phyloP scores from a whole-genome alignment of 768 basidiomycete genomes.

The Tephrocybe sp. region DNA sequence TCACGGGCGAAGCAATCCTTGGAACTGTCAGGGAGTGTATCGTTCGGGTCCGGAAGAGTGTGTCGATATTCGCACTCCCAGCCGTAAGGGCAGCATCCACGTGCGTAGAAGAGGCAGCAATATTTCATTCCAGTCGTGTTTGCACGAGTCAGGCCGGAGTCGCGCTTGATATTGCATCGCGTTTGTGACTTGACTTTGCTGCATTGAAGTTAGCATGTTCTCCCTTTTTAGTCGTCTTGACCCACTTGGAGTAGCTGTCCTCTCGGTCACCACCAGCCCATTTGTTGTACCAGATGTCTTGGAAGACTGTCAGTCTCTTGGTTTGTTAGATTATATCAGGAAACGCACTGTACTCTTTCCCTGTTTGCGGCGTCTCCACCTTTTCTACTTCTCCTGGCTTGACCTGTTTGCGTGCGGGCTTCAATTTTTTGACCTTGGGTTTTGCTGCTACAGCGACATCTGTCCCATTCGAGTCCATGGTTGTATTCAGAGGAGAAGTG shows the following conservation, averaged over 20 bases:
- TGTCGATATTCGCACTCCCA: constrained; percentile 98
- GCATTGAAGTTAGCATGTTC: constrained; percentile 12
- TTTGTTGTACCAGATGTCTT: constrained; percentile 98
- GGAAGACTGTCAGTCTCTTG: constrained; percentile 14
- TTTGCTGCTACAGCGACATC: constrained; percentile 16
- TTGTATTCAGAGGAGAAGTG: constrained; percentile 1
- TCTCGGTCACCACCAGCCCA: constrained; percentile 99
- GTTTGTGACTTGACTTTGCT: constrained; percentile 96
- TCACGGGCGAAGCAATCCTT: constrained; percentile 97
- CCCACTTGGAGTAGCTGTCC: constrained; percentile 93
- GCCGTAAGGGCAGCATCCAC: constrained; percentile 97
- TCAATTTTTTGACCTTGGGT: constrained; percentile 58
- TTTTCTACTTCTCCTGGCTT: constrained; percentile 89
- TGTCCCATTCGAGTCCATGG: constrained; percentile 33
- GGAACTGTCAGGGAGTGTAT: constrained; percentile 81
- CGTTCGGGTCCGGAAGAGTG: constrained; percentile 71
- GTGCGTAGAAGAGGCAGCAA: constrained; percentile 91
- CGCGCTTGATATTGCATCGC: constrained; percentile 83
- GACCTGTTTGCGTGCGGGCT: constrained; percentile 94
- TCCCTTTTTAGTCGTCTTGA: too few species aligned
- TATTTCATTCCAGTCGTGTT: constrained; percentile 93
- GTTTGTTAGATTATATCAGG: background rate
- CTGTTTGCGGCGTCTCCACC: constrained; percentile 85
- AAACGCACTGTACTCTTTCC: constrained; percentile 91
- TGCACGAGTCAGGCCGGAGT: constrained; percentile 92